Evolutionary conservation across 192 early-diverging fungal genomes (phyloP).

Genomic region (Fimicolochytrium jonesii): DNA sequence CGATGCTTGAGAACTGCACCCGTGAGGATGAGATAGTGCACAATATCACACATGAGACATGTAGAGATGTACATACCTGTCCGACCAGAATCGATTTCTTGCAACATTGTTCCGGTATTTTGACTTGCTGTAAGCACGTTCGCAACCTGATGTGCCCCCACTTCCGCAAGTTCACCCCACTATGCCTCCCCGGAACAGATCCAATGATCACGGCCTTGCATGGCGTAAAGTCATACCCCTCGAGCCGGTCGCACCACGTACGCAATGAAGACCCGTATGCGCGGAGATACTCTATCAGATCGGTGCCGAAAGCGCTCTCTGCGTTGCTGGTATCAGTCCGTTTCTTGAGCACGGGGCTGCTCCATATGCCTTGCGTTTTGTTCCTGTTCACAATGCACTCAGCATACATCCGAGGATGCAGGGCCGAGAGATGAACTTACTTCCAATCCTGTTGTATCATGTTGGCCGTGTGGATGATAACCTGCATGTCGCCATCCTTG

Average conservation of each 20-base stretch:
- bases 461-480: slow-evolving; percentile 64
- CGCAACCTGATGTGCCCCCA: slow-evolving; percentile 54
- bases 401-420: too few relatives aligned
- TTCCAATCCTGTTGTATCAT: slow-evolving; percentile 59
- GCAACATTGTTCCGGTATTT: slow-evolving; percentile 18
- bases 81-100: slow-evolving; percentile 34
- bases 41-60: slow-evolving; percentile 3
- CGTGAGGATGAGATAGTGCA: not conserved
- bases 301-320: slow-evolving; percentile 48
- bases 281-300: slow-evolving; percentile 50
- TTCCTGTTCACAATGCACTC: slow-evolving; percentile 37
- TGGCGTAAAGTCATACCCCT: slow-evolving; percentile 48
- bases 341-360: slow-evolving; percentile 35
- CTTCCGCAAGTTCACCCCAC: slow-evolving; percentile 32
- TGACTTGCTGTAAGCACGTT: slow-evolving; percentile 34
- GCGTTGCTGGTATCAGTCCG: slow-evolving; percentile 13
- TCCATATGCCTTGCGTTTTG: slow-evolving; percentile 59
- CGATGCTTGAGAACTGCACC: slow-evolving; percentile 57
- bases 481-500: slow-evolving; percentile 31
- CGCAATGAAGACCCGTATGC: slow-evolving; percentile 36
- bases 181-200: slow-evolving; percentile 57
- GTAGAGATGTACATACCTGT: slow-evolving; percentile 35
- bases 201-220: slow-evolving; percentile 50
- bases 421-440: slow-evolving; percentile 17
- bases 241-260: slow-evolving; percentile 28